phyloP scores from a whole-genome alignment of 2,329 filamentous ascomycete species.

The Pseudogymnoascus sp. region DNA sequence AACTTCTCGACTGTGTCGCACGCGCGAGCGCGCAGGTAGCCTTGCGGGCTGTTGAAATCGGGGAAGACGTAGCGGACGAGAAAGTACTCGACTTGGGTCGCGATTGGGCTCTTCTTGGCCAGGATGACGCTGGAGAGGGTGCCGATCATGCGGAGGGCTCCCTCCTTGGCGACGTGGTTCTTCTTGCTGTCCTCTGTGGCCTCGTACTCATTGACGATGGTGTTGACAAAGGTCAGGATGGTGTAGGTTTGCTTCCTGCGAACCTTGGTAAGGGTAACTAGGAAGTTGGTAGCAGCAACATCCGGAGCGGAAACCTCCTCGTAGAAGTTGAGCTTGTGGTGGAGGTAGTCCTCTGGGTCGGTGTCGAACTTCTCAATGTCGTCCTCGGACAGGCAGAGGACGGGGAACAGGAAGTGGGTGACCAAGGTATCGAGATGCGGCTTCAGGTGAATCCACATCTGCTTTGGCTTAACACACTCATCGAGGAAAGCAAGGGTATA shows the following conservation, averaged over 20 bases:
- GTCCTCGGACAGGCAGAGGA: conserved; percentile 84
- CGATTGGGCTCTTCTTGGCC: conserved; percentile 96
- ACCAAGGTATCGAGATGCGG: conserved; percentile 89
- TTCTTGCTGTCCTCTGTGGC: conserved; percentile 76
- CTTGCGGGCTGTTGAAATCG: conserved; percentile 87
- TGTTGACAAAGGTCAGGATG: conserved; percentile 90
- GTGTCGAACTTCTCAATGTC: conserved; percentile 91
- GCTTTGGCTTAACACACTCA: conserved; percentile 93
- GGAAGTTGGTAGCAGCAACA: conserved; percentile 91
- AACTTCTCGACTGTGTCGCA: conserved; percentile 99
- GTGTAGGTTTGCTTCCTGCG: conserved; percentile 93
- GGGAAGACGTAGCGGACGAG: conserved; percentile 97
- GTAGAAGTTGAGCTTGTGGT: conserved; percentile 95
- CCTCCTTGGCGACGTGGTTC: conserved; percentile 91
- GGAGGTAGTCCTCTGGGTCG: conserved; percentile 92
- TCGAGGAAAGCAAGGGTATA: conserved; percentile 94
- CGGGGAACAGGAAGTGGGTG: conserved; percentile 90
- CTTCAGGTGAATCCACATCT: conserved; percentile 92
- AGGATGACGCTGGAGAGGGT: conserved; percentile 89
- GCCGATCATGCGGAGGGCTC: conserved; percentile 92
- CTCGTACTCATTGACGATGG: conserved; percentile 90
- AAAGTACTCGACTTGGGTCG: conserved; percentile 96
- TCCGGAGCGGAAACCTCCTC: conserved; percentile 94
- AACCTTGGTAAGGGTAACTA: conserved; percentile 88
- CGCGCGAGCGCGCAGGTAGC: conserved; percentile 86